Conservation (phyloP, 768 basidiomycete species). For the Galerina sulciceps region DNA sequence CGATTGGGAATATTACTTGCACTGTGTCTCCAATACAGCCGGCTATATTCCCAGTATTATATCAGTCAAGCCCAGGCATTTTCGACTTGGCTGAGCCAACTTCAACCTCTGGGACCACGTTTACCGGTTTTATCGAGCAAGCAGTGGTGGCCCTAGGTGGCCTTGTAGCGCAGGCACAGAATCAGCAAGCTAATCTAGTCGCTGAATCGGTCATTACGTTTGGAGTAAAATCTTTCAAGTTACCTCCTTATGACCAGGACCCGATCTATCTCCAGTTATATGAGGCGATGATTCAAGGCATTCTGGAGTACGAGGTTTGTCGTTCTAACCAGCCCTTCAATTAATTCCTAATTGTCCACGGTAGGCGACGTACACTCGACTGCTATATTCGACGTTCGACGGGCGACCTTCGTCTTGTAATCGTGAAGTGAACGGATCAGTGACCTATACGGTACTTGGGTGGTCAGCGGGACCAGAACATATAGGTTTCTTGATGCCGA, state of each 20-base stretch:
- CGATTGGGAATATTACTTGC: constrained; percentile 15
- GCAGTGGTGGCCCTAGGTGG: constrained; percentile 11
- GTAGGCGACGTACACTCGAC: constrained; percentile 22
- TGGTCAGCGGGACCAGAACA: constrained; percentile 17
- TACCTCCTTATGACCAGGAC: not conserved
- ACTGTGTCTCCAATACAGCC: constrained; percentile 16
- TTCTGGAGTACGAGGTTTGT: constrained; percentile 27
- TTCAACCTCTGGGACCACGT: not conserved
- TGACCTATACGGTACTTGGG: constrained; percentile 16
- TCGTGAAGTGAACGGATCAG: constrained; percentile 14
- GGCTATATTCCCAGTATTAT: constrained; percentile 19
- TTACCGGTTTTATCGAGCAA: constrained; percentile 7
- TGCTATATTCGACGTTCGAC: constrained; percentile 17
- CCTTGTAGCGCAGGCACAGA: constrained; percentile 15
- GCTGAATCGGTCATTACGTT: constrained; percentile 25
- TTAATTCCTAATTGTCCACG: not conserved
- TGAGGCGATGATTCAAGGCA: constrained; percentile 26
- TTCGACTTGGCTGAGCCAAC: not conserved
- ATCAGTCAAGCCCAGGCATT: constrained; percentile 6
- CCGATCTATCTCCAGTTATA: constrained; percentile 18
- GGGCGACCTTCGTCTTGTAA: constrained; percentile 16
- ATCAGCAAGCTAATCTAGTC: constrained; percentile 16
- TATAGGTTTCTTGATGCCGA: constrained; percentile 24
- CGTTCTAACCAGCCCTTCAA: not conserved
- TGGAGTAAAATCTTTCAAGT: constrained; percentile 19